These are phyloP conservation scores for Cercophora sp. DNA, from an alignment of 495 filamentous ascomycete genomes.

Conservation along the genomic window DNA sequence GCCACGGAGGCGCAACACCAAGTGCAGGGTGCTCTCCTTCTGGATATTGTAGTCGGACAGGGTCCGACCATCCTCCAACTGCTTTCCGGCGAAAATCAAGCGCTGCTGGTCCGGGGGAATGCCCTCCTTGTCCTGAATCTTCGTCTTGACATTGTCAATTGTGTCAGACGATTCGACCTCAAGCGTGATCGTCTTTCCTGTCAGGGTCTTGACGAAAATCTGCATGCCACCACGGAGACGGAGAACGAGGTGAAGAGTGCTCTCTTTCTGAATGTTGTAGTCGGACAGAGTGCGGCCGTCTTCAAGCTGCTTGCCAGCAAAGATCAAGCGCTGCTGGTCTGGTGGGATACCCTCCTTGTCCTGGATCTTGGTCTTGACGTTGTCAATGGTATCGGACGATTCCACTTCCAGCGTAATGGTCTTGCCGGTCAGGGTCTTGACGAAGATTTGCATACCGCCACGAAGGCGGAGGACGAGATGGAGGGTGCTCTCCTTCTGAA, in stretches of 20 bases:
- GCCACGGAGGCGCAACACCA: slow-evolving; percentile 84
- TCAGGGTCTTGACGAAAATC: slow-evolving; percentile 91
- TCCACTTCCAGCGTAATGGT: slow-evolving; percentile 92
- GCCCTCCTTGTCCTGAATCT: slow-evolving; percentile 92
- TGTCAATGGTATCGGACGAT: slow-evolving; percentile 88
- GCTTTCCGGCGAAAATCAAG: slow-evolving; percentile 88
- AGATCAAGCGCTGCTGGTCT: slow-evolving; percentile 98
- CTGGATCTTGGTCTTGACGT: slow-evolving; percentile 92
- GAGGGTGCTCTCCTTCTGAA: slow-evolving; percentile 96
- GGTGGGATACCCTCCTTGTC: slow-evolving; percentile 99
- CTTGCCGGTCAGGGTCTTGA: slow-evolving; percentile 80
- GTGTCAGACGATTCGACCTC: slow-evolving; percentile 88
- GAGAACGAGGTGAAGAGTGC: slow-evolving; percentile 93
- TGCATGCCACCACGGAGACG: slow-evolving; percentile 97
- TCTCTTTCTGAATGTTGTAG: slow-evolving; percentile 99
- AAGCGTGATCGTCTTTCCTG: slow-evolving; percentile 88
- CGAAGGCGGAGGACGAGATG: slow-evolving; percentile 95
- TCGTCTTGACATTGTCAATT: slow-evolving; percentile 88
- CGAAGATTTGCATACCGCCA: slow-evolving; percentile 97
- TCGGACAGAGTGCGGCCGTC: slow-evolving; percentile 88
- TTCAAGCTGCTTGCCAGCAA: slow-evolving; percentile 80
- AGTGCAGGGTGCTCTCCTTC: slow-evolving; percentile 84
- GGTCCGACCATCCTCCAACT: slow-evolving; percentile 80
- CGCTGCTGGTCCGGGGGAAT: slow-evolving; percentile 88
- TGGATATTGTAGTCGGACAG: slow-evolving; percentile 91